phyloP scores from a whole-genome alignment of 1,139 yeast genomes.

The Dujonia santamariae region DNA sequence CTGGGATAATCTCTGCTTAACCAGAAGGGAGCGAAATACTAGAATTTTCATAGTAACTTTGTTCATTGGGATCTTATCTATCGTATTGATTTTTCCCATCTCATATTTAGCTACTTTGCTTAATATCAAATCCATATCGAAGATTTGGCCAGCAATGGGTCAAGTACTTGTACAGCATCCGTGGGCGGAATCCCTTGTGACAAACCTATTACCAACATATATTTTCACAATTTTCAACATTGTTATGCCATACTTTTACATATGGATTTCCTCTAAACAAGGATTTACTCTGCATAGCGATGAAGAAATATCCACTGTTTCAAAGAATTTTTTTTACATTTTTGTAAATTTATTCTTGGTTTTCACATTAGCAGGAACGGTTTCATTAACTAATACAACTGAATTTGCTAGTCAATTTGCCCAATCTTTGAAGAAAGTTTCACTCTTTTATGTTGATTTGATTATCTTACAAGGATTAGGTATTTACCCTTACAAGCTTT shows the following conservation, averaged over 20 bases:
- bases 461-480: slow-evolving; percentile 82
- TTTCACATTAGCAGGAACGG: slow-evolving; percentile 79
- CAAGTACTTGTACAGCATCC: slow-evolving; percentile 54
- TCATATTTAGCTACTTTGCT: slow-evolving; percentile 69
- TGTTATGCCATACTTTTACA: slow-evolving; percentile 71
- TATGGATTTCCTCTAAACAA: slow-evolving; percentile 64
- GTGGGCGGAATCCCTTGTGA: slow-evolving; percentile 61
- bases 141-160: slow-evolving; percentile 73
- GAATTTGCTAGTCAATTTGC: slow-evolving; percentile 79
- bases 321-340: slow-evolving; percentile 80
- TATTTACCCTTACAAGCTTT: slow-evolving; percentile 73
- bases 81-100: slow-evolving; percentile 71
- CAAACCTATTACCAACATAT: slow-evolving; percentile 77
- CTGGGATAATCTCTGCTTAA: slow-evolving; percentile 71
- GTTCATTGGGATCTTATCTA: slow-evolving; percentile 59
- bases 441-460: slow-evolving; percentile 78
- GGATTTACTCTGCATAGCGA: slow-evolving; percentile 81
- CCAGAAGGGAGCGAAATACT: slow-evolving; percentile 53
- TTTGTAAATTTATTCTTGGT: slow-evolving; percentile 83
- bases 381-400: slow-evolving; percentile 66
- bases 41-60: slow-evolving; percentile 63
- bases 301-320: slow-evolving; percentile 71
- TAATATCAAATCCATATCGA: slow-evolving; percentile 64
- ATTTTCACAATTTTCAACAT: slow-evolving; percentile 72
- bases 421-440: slow-evolving; percentile 61